Conservation (phyloP, 2,329 filamentous ascomycete genomes). For the Fusarium sp. region DNA sequence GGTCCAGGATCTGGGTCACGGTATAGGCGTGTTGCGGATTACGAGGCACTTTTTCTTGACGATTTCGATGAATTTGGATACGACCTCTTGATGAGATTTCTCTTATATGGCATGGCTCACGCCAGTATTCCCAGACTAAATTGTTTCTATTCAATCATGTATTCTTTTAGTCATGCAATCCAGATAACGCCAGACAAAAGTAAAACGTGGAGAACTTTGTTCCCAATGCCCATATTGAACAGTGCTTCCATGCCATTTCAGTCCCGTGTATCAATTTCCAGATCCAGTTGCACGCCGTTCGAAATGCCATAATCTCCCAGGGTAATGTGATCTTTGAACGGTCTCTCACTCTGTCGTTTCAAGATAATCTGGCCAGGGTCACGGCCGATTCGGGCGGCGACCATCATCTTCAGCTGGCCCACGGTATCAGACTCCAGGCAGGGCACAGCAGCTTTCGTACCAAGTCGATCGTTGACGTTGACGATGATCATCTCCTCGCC, state of each 20-base stretch:
- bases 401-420: constrained; percentile 88
- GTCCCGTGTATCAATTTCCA: constrained; percentile 70
- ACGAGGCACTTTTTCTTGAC: neutral
- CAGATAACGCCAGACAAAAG: neutral
- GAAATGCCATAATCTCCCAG: constrained; percentile 94
- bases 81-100: neutral
- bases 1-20: neutral
- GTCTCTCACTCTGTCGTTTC: constrained; percentile 89
- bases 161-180: neutral
- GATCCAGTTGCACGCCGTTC: constrained; percentile 79
- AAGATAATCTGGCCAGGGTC: constrained; percentile 91
- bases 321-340: constrained; percentile 90
- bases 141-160: neutral
- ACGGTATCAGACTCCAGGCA: constrained; percentile 87
- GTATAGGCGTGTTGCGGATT: neutral
- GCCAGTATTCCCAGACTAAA: neutral
- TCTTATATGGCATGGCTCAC: neutral
- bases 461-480: constrained; percentile 92
- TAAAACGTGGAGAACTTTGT: neutral
- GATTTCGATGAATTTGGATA: neutral
- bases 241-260: constrained; percentile 45
- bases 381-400: constrained; percentile 87
- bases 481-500: constrained; percentile 91
- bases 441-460: constrained; percentile 93
- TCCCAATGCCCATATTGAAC: neutral